Evolutionary conservation across 352 stramenopile genomes (phyloP).

Genomic region (Phytopythium helicoides): DNA sequence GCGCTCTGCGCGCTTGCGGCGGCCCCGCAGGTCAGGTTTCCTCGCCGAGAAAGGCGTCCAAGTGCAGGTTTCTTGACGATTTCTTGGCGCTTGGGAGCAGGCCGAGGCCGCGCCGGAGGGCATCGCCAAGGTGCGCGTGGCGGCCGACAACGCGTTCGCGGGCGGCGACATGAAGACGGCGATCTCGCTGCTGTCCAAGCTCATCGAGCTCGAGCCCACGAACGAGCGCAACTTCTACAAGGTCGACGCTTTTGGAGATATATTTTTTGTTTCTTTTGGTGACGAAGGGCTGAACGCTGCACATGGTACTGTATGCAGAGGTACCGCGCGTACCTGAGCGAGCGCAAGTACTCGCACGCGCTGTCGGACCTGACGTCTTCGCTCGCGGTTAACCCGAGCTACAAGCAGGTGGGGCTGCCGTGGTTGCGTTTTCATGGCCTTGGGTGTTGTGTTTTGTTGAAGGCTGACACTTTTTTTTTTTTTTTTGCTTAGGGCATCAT

Average conservation of each 20-base stretch:
- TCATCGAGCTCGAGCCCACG: slow-evolving; percentile 73
- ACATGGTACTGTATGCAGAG: slow-evolving; percentile 17
- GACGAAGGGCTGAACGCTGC: too few relatives aligned
- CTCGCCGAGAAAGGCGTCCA: background rate
- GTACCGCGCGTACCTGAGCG: slow-evolving; percentile 76
- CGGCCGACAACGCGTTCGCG: slow-evolving; percentile 75
- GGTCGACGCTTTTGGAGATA: slow-evolving; percentile 4
- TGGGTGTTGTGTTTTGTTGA: background rate
- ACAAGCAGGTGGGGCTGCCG: slow-evolving; percentile 48
- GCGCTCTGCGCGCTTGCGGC: slow-evolving; percentile 17
- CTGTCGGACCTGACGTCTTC: slow-evolving; percentile 69
- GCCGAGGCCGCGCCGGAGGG: slow-evolving; percentile 31
- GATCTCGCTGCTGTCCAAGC: slow-evolving; percentile 73
- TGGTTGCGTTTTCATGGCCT: background rate
- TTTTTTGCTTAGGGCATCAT: slow-evolving; percentile 35
- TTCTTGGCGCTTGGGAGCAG: slow-evolving; percentile 12
- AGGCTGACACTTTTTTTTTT: too few relatives aligned
- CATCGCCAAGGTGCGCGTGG: slow-evolving; percentile 60
- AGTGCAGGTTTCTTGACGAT: background rate
- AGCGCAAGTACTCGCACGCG: slow-evolving; percentile 77
- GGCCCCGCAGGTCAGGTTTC: too few relatives aligned
- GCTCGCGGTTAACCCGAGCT: slow-evolving; percentile 70
- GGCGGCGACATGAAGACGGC: slow-evolving; percentile 75
- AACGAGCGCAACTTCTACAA: slow-evolving; percentile 88
- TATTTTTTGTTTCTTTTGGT: too few relatives aligned